A percentile compares a stretch with the other conserved stretches of the same genome.
Conservation (phyloP, 257 asterid species). For the Nicotiana benthamiana region DNA sequence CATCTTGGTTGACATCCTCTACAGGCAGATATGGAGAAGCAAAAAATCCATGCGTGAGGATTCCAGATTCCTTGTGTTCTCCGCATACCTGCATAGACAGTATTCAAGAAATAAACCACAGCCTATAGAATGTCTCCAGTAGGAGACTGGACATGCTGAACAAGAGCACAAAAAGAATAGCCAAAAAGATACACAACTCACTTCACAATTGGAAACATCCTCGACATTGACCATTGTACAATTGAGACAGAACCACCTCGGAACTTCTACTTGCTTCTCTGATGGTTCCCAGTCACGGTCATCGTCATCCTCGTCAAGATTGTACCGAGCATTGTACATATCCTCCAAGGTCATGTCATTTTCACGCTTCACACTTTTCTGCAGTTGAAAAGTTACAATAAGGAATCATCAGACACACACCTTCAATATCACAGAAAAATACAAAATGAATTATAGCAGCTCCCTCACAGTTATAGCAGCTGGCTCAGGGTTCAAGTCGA, state of each 20-base stretch:
- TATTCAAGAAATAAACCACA: conserved; percentile 3
- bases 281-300: conserved; percentile 64
- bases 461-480: conserved; percentile 17
- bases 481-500: conserved; percentile 2
- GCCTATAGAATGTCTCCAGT: background rate
- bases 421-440: background rate
- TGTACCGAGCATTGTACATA: conserved; percentile 51
- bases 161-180: background rate
- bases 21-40: conserved; percentile 50
- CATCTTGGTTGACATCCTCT: conserved; percentile 26
- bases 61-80: conserved; percentile 86
- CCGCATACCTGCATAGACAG: conserved; percentile 55
- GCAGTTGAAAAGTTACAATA: conserved; percentile 19
- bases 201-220: conserved; percentile 49
- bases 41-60: conserved; percentile 62
- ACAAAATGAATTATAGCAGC: background rate
- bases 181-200: conserved; percentile 21
- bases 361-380: conserved; percentile 43
- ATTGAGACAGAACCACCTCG: conserved; percentile 89
- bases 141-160: background rate
- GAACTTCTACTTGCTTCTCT: conserved; percentile 27
- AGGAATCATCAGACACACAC: conserved; percentile 5
- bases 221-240: conserved; percentile 77
- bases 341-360: conserved; percentile 63
- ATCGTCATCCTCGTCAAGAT: conserved; percentile 62